Evolutionary conservation across 2,329 filamentous ascomycete species (phyloP), one percentile per base, ranked within the genome.

Genomic region (Aspergillus tubingensis): DNA sequence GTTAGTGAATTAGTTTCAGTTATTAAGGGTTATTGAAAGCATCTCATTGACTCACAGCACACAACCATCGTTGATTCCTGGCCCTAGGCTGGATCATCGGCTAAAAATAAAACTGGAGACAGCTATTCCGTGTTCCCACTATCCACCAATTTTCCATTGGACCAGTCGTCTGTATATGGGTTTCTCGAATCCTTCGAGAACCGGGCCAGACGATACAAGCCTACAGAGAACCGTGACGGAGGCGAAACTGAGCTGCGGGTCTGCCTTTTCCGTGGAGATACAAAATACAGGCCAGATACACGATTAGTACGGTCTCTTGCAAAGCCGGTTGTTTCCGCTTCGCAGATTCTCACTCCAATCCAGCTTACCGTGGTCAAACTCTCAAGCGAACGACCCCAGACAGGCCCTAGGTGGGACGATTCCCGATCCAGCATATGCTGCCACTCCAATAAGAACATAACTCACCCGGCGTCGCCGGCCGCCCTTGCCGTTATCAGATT

Each of bases 151-250:
- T 27, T 38, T 27, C 56, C 23, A 50, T 59, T 51, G 62, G 59
- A 59, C 53, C 36, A 53, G 41, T 13, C 19, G 19, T 43, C 41
- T 51, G 49, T 54, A 63, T 60, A 57, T 68, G 65, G 65, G 65
- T 73, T 73, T 74, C 71, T 67, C 70, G 71, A 73, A 72, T 65
- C 55, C 66, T 70, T 65, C 63, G 68, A 67, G 62, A 65, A 70
- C 19, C 47, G 36, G 39, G 48, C 44, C 54, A 51, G 47, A 55
- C 48, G 56, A 36, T 32, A 32, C 25, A 56, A 57, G 10, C 32
- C 32, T 36, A 36, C 32, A 36, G 32, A 36, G 47, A n/a, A 23
- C 48, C 17, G 27, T 52, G 36, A 39, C 17, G 52, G 39, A 57
- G 52, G 38, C 53, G 41, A 54, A 48, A 30, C 47, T 21, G 38